These are phyloP conservation scores for Ophiosphaerella herpotricha DNA, from an alignment of 2,329 filamentous ascomycete species.

Conservation along the genomic window DNA sequence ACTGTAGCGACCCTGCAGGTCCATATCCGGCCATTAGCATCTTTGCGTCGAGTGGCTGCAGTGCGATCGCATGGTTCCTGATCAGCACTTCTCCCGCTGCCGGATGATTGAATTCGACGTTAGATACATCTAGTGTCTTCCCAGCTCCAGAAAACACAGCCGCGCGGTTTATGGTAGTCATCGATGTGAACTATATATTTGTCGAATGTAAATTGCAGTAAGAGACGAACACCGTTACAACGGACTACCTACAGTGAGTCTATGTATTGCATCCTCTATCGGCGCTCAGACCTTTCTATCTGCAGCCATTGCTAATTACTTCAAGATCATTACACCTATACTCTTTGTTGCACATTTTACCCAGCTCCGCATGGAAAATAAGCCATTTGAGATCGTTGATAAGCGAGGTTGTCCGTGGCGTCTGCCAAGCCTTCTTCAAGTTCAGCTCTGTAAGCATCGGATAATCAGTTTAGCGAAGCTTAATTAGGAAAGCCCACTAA, in stretches of 20 bases:
- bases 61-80: constrained; percentile 25
- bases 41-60: constrained; percentile 33
- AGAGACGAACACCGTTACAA: not conserved
- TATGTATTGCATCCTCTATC: not conserved
- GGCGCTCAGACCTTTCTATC: not conserved
- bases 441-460: constrained; percentile 34
- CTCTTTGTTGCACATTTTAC: constrained; percentile 1
- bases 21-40: constrained; percentile 30
- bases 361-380: constrained; percentile 10
- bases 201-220: not conserved
- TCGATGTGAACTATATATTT: not conserved
- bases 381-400: constrained; percentile 24
- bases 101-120: constrained; percentile 11
- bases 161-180: constrained; percentile 17
- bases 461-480: constrained; percentile 21
- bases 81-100: constrained; percentile 22
- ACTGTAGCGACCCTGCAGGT: constrained; percentile 18
- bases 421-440: constrained; percentile 2
- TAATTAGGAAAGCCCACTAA: constrained; percentile 24
- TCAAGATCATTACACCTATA: constrained; percentile 5
- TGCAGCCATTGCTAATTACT: constrained; percentile 17
- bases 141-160: constrained; percentile 16
- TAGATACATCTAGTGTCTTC: constrained; percentile 14
- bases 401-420: constrained; percentile 14
- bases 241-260: not conserved